Conservation (phyloP, 164 flowering plant genomes). For the Kingdonia uniflora region DNA sequence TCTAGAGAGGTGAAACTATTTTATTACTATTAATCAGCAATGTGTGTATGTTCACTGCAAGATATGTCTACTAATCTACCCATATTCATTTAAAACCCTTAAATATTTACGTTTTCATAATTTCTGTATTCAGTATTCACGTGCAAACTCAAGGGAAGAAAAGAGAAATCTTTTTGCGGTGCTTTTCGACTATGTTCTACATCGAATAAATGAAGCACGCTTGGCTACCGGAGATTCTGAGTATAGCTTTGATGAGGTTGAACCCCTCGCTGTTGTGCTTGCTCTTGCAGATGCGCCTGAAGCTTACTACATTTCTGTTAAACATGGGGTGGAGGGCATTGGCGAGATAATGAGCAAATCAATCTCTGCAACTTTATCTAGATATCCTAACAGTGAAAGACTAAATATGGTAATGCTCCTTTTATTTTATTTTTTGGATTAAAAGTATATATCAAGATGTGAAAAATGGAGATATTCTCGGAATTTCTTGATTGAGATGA, state of each 20-base stretch:
- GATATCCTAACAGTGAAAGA: constrained; percentile 62
- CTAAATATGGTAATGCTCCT: constrained; percentile 47
- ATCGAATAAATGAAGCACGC: constrained; percentile 69
- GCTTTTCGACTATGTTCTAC: constrained; percentile 80
- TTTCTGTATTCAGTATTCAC: constrained; percentile 56
- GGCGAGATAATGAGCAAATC: constrained; percentile 75
- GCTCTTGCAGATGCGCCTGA: constrained; percentile 85
- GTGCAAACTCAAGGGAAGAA: constrained; percentile 68
- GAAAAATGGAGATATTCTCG: too few relatives aligned
- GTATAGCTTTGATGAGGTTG: constrained; percentile 65
- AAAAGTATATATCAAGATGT: too few relatives aligned
- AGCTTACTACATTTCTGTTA: constrained; percentile 84
- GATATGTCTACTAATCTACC: too few relatives aligned
- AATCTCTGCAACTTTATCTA: constrained; percentile 52
- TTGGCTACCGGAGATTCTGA: constrained; percentile 53
- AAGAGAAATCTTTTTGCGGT: constrained; percentile 76
- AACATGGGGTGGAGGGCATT: constrained; percentile 85
- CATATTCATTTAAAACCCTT: not conserved
- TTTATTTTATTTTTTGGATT: not conserved
- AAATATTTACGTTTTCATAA: not conserved
- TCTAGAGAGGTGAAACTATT: too few relatives aligned
- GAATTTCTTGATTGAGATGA: too few relatives aligned
- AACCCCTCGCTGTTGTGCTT: constrained; percentile 62
- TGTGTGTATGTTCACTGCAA: too few relatives aligned
- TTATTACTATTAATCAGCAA: too few relatives aligned